Percentiles rank a stretch among this genome's conserved stretches.
Conservation (phyloP, 495 filamentous ascomycete genomes). For the Penicillium maclennaniae region DNA sequence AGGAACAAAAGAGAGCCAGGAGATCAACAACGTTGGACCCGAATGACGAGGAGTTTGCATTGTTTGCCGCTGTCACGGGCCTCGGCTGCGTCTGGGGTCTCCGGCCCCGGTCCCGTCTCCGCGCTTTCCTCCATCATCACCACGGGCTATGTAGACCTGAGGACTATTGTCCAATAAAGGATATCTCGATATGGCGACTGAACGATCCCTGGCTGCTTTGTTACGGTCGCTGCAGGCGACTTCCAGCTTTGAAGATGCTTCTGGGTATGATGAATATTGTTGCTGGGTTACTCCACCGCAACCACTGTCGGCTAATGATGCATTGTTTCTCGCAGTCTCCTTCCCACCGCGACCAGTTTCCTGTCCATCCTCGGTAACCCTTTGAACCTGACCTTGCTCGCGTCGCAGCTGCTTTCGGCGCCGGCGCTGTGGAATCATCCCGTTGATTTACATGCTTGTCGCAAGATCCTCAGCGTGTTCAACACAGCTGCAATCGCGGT, state of each 20-base stretch:
- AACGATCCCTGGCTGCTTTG: constrained; percentile 49
- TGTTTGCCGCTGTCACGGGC: constrained; percentile 34
- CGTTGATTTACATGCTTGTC: constrained; percentile 67
- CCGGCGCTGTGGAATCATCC: constrained; percentile 80
- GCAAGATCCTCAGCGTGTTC: constrained; percentile 80
- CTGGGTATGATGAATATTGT: constrained; percentile 42
- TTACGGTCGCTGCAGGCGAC: constrained; percentile 50
- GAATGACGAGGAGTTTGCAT: constrained; percentile 35
- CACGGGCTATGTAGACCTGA: constrained; percentile 19
- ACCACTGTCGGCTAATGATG: constrained; percentile 10
- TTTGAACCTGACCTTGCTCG: constrained; percentile 82
- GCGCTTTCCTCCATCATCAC: constrained; percentile 21
- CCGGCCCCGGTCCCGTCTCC: constrained; percentile 18
- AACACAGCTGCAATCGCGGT: constrained; percentile 74
- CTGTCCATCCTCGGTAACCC: constrained; percentile 83
- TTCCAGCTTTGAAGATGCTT: constrained; percentile 49
- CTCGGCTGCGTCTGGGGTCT: constrained; percentile 36
- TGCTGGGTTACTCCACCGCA: not conserved
- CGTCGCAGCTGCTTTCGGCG: constrained; percentile 81
- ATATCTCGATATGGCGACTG: constrained; percentile 38
- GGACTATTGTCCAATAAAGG: constrained; percentile 3
- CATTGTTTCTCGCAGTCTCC: constrained; percentile 49
- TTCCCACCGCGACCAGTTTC: constrained; percentile 76
- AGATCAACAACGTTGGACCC: not conserved
- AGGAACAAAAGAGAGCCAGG: not conserved